These are phyloP conservation scores for Thalassiosira mediterranea DNA, from an alignment of 352 stramenopile species.

Conservation along the genomic window DNA sequence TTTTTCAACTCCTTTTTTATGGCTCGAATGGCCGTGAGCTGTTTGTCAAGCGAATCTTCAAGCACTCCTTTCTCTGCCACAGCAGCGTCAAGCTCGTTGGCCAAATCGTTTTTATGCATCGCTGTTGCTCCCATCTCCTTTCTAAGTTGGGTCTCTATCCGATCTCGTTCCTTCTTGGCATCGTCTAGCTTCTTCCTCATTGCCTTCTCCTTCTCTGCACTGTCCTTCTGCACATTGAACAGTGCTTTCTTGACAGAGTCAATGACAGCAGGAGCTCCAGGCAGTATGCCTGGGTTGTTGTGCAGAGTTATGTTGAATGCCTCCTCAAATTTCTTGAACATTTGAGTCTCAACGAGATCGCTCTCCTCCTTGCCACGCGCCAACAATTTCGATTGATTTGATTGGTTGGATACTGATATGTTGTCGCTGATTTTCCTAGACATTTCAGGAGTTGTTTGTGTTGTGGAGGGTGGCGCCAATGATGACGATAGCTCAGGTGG, in stretches of 20 bases:
- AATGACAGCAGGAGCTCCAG: conserved; percentile 14
- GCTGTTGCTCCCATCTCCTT: conserved; percentile 44
- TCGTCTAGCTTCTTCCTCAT: conserved; percentile 34
- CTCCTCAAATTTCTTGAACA: conserved; percentile 38
- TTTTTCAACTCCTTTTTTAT: conserved; percentile 22
- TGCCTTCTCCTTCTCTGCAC: conserved; percentile 20
- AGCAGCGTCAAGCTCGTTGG: conserved; percentile 22
- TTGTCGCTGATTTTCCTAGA: too few species aligned
- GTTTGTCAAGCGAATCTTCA: conserved; percentile 24
- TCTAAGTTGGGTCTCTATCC: conserved; percentile 35
- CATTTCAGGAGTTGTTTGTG: too few species aligned
- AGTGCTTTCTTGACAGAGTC: conserved; percentile 38
- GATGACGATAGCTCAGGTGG: too few species aligned
- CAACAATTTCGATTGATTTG: too few species aligned
- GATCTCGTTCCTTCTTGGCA: conserved; percentile 32
- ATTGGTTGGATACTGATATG: too few species aligned
- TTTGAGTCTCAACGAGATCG: conserved; percentile 8
- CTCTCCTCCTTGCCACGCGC: too few species aligned
- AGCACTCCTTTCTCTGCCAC: conserved; percentile 3
- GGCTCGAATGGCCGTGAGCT: conserved; percentile 29
- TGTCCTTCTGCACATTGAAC: conserved; percentile 39
- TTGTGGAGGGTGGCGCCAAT: too few species aligned
- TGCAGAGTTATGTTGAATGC: conserved; percentile 31
- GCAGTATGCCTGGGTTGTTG: conserved; percentile 35
- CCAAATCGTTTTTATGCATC: conserved; percentile 31